Conservation (phyloP, 2,329 filamentous ascomycete genomes). For the Pseudogymnoascus sp. region DNA sequence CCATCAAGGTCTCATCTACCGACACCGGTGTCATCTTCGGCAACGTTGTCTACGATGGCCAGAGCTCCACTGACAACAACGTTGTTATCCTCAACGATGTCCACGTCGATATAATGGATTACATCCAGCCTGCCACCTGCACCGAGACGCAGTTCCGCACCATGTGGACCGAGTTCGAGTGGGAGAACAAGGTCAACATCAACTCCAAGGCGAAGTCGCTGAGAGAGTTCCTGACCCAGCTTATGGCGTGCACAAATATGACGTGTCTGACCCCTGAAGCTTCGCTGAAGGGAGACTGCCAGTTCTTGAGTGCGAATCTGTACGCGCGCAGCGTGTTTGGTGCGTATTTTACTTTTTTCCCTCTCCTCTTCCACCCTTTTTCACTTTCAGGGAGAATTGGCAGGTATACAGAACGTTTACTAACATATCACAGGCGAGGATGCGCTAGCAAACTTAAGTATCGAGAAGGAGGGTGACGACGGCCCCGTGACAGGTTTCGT, state of each 20-base stretch:
- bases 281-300: slow-evolving; percentile 92
- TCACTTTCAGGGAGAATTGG: neutral
- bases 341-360: slow-evolving; percentile 45
- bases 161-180: slow-evolving; percentile 99
- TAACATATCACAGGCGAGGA: slow-evolving; percentile 69
- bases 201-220: slow-evolving; percentile 92
- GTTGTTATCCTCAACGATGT: slow-evolving; percentile 98
- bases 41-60: slow-evolving; percentile 94
- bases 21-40: slow-evolving; percentile 98
- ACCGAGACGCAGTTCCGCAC: slow-evolving; percentile 97
- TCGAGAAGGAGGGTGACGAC: slow-evolving; percentile 93
- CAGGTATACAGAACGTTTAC: neutral
- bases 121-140: slow-evolving; percentile 94
- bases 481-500: slow-evolving; percentile 96
- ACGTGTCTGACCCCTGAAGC: slow-evolving; percentile 94
- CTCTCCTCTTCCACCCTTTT: neutral
- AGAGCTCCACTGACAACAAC: slow-evolving; percentile 84
- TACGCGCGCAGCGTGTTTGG: slow-evolving; percentile 97
- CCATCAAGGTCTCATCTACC: slow-evolving; percentile 96
- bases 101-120: slow-evolving; percentile 99
- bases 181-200: slow-evolving; percentile 99
- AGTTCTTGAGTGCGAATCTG: slow-evolving; percentile 93
- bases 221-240: slow-evolving; percentile 81
- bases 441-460: slow-evolving; percentile 91
- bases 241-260: slow-evolving; percentile 99